These are phyloP conservation scores for Parastagonospora avenae DNA, from an alignment of 2,329 filamentous ascomycete species.

Conservation along the genomic window DNA sequence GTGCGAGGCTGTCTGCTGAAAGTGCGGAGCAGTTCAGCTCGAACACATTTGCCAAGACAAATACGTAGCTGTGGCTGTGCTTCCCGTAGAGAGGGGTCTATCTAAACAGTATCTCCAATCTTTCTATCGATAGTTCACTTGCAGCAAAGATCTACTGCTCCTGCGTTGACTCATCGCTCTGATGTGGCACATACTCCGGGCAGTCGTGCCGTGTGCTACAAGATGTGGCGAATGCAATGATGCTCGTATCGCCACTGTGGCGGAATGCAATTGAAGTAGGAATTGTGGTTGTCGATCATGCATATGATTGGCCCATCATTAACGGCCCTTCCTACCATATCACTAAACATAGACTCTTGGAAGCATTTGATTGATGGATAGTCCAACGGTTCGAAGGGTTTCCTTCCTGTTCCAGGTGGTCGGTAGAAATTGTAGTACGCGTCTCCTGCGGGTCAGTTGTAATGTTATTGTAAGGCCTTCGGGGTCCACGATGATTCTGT, in stretches of 20 bases:
- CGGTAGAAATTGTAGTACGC: conserved; percentile 10
- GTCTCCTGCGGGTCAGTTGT: conserved; percentile 11
- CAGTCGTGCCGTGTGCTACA: too few species aligned
- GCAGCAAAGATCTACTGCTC: too few species aligned
- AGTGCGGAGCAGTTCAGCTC: background rate
- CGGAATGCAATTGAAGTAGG: too few species aligned
- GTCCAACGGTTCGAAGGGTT: background rate
- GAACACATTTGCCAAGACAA: background rate
- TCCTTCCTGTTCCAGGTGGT: background rate
- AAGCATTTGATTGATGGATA: conserved; percentile 6
- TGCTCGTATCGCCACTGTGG: too few species aligned
- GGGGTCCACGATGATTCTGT: conserved; percentile 12
- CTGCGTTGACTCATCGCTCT: too few species aligned
- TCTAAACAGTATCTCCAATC: too few species aligned
- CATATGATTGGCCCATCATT: conserved; percentile 4
- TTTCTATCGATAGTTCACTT: too few species aligned
- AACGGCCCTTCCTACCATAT: background rate
- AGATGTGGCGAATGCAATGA: too few species aligned
- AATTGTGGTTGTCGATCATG: too few species aligned
- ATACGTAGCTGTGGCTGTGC: conserved; percentile 1
- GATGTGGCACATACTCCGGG: too few species aligned
- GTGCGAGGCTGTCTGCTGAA: too few species aligned
- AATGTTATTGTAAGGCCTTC: conserved; percentile 1
- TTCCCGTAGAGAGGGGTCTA: too few species aligned
- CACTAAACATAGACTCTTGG: conserved; percentile 11